phyloP scores from a whole-genome alignment of 371 early-diverging fungal genomes.

The Rhizopus delemar region DNA sequence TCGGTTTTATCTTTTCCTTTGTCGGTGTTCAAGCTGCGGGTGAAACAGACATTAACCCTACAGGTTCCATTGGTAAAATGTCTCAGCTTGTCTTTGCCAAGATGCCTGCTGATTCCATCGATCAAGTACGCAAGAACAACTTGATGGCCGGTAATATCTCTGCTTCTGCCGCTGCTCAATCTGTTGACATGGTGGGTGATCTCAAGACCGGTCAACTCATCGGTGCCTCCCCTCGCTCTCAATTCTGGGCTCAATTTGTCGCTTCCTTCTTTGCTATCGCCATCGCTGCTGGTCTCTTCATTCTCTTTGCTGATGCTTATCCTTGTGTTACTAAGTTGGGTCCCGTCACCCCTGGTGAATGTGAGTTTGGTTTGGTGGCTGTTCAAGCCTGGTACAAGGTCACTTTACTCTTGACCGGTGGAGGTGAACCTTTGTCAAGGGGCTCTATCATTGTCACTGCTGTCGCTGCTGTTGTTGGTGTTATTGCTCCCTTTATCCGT shows the following conservation, averaged over 20 bases:
- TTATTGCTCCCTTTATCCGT: conserved; percentile 50
- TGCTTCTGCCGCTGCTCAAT: conserved; percentile 61
- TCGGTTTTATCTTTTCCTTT: conserved; percentile 71
- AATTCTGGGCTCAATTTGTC: conserved; percentile 64
- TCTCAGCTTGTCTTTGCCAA: conserved; percentile 62
- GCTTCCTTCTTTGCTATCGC: conserved; percentile 63
- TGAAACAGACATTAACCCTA: conserved; percentile 71
- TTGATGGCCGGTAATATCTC: conserved; percentile 65
- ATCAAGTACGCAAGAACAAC: conserved; percentile 52
- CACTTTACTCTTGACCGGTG: conserved; percentile 58
- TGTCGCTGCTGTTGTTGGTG: conserved; percentile 51
- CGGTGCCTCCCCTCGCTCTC: conserved; percentile 63
- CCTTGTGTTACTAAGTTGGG: conserved; percentile 49
- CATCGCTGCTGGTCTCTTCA: conserved; percentile 59
- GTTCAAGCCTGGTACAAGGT: conserved; percentile 71
- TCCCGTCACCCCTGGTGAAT: conserved; percentile 28
- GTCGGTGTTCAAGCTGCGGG: conserved; percentile 71
- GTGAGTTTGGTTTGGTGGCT: conserved; percentile 60
- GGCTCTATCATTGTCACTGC: conserved; percentile 53
- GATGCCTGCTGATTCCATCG: conserved; percentile 49
- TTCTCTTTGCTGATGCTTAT: conserved; percentile 64
- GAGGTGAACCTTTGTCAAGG: conserved; percentile 41
- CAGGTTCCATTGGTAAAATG: conserved; percentile 63
- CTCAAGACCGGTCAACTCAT: conserved; percentile 66
- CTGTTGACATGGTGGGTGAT: conserved; percentile 70